Evolutionary conservation across 352 stramenopile genomes (phyloP), one percentile per base, ranked within the genome.

Genomic region (Pythium phragmiticola): DNA sequence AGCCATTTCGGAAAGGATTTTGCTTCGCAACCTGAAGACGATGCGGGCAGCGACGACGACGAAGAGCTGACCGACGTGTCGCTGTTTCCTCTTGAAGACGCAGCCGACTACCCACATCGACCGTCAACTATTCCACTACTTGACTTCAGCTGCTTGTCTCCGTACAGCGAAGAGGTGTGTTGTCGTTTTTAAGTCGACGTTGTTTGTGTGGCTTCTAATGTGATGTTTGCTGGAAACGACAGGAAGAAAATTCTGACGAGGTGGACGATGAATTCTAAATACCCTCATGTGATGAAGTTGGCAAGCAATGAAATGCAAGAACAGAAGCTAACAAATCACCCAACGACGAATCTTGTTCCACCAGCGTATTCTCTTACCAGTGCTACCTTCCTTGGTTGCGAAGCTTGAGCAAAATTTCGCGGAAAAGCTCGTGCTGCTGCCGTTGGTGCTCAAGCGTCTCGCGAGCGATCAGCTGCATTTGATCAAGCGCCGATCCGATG

Each of bases 341-440:
- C 43, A 50, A 14, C 7, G 17, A 26, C 28, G 12, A 50, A 12
- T n/a, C 17, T 30, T 45, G 49, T 45, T 28, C 37, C 36, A n/a
- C 7, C 30, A 33, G 6, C 50, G 28, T 46, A n/a, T 23, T 11
- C 34, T 14, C 34, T 39, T 23, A 50, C 26, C 26, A 5, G 26
- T 30, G 26, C 16, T 56, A 2, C 21, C n/a, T 41, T 26, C 43
- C 48, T 16, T 59, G 54, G 5, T 11, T 37, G 45, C 66, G 61
- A 63, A 90, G 70, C 23, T 64, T 72, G 14, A 74, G 47, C 33
- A 94, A 60, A 33, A 92, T 70, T 19, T 88, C 70, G 37, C 83
- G 75, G 23, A 92, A 73, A 8, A 94, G 42, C 34, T 80, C 72
- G 53, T 92, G 74, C 33, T 94, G 86, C 55, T 90, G 72, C 1